Percentiles rank a stretch among this genome's conserved stretches.
Conservation (phyloP, 2,329 filamentous ascomycete genomes). For the Colletotrichum sp. region DNA sequence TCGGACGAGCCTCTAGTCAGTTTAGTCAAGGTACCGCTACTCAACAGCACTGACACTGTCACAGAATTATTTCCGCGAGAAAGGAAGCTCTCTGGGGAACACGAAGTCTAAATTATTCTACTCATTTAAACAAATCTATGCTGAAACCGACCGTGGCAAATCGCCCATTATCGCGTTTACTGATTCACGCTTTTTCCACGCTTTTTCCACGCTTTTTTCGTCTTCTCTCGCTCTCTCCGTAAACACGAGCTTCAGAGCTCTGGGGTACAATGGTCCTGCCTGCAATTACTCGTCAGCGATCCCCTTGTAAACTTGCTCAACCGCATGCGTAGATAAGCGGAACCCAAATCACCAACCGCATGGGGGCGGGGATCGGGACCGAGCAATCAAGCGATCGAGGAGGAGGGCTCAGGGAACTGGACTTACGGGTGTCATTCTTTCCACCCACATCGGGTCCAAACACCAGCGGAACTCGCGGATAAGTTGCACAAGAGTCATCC, state of each 20-base stretch:
- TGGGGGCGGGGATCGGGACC: not conserved
- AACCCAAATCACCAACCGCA: not conserved
- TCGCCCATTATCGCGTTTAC: not conserved
- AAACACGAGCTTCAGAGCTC: constrained; percentile 9
- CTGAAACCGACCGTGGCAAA: not conserved
- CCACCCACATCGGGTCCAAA: constrained; percentile 34
- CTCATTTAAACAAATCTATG: not conserved
- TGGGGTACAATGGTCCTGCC: constrained; percentile 17
- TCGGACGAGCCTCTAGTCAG: not conserved
- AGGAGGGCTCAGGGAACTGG: not conserved
- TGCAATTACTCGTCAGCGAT: not conserved
- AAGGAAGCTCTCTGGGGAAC: not conserved
- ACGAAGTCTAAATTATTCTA: not conserved
- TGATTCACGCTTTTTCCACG: not conserved
- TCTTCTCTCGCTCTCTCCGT: not conserved
- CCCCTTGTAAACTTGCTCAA: not conserved
- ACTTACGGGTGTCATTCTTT: constrained; percentile 38
- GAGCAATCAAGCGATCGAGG: not conserved
- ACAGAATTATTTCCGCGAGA: not conserved
- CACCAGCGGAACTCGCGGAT: constrained; percentile 31
- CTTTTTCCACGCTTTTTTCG: not conserved
- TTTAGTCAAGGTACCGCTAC: not conserved
- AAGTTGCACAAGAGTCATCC: constrained; percentile 36
- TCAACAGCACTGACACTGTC: not conserved
- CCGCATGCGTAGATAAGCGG: not conserved